Evolutionary conservation across 768 basidiomycete species (phyloP).

Genomic region (Trametes maxima): DNA sequence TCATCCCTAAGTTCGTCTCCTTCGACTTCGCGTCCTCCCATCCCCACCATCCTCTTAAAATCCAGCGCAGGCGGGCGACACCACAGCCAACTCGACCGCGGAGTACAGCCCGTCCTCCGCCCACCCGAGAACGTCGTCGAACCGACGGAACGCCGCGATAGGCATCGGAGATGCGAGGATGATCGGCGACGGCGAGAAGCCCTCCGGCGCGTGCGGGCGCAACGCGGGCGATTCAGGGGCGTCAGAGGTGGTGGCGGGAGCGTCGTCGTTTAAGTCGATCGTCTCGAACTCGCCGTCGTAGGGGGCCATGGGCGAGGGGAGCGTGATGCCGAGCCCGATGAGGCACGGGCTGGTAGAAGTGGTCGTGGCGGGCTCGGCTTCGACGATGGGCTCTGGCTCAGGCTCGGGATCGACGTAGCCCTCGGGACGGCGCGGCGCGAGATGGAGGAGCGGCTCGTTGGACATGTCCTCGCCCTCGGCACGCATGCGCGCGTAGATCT

Average conservation of each 20-base stretch:
- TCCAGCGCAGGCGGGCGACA: too few relatives aligned
- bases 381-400: too few relatives aligned
- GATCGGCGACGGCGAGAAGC: slow-evolving; percentile 15
- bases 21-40: too few relatives aligned
- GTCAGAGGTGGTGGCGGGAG: not conserved
- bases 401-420: too few relatives aligned
- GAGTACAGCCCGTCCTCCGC: not conserved
- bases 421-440: too few relatives aligned
- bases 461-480: not conserved
- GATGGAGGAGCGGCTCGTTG: not conserved
- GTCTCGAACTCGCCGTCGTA: slow-evolving; percentile 14
- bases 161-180: slow-evolving; percentile 3
- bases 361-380: not conserved
- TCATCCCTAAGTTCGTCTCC: too few relatives aligned
- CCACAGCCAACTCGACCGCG: not conserved
- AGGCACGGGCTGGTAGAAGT: not conserved
- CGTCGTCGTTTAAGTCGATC: slow-evolving; percentile 14
- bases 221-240: not conserved
- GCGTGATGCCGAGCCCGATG: not conserved
- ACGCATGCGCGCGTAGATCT: not conserved
- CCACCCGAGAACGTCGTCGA: slow-evolving; percentile 6
- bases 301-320: not conserved
- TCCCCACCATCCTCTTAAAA: too few relatives aligned
- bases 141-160: not conserved
- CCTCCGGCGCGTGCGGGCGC: slow-evolving; percentile 1